A percentile compares a stretch with the other conserved stretches of the same genome.
These are phyloP conservation scores for Massariosphaeria phaeospora DNA, from an alignment of 495 filamentous ascomycete species.

Conservation along the genomic window DNA sequence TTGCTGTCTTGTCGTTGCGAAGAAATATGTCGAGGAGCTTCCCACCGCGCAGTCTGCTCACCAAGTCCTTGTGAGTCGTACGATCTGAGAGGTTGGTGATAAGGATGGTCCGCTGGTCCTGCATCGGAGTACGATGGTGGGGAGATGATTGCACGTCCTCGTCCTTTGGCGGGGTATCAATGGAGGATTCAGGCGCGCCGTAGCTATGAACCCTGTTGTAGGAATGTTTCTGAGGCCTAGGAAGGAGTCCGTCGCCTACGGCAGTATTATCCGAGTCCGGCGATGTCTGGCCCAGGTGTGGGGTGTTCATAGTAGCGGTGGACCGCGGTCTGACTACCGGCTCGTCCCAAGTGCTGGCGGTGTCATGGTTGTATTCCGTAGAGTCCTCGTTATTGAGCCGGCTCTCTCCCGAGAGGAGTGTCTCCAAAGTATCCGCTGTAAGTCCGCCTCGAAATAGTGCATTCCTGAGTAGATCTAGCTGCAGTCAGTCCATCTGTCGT, in stretches of 20 bases:
- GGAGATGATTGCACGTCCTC: slow-evolving; percentile 36
- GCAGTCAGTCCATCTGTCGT: neutral
- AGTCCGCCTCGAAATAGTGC: slow-evolving; percentile 62
- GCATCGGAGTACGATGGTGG: slow-evolving; percentile 19
- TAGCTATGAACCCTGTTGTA: slow-evolving; percentile 16
- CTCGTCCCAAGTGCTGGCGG: slow-evolving; percentile 4
- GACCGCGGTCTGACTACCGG: slow-evolving; percentile 7
- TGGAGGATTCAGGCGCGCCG: slow-evolving; percentile 14
- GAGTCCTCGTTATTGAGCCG: slow-evolving; percentile 5
- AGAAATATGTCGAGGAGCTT: slow-evolving; percentile 65
- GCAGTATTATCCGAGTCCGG: slow-evolving; percentile 28
- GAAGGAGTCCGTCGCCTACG: slow-evolving; percentile 20
- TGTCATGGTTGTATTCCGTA: neutral
- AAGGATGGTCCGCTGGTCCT: slow-evolving; percentile 58
- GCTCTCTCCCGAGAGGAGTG: slow-evolving; percentile 29
- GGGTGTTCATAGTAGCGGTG: slow-evolving; percentile 9
- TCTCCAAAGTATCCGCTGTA: slow-evolving; percentile 55
- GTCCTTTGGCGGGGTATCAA: slow-evolving; percentile 49
- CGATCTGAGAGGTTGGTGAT: slow-evolving; percentile 60
- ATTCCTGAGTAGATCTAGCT: slow-evolving; percentile 55
- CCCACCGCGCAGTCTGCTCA: slow-evolving; percentile 63
- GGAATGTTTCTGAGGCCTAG: slow-evolving; percentile 1
- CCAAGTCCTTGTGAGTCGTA: slow-evolving; percentile 61
- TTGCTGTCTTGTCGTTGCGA: slow-evolving; percentile 57
- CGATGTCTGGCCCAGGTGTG: slow-evolving; percentile 5